Evolutionary conservation across 257 asterid species (phyloP).

Genomic region (Ligustrum vulgare): DNA sequence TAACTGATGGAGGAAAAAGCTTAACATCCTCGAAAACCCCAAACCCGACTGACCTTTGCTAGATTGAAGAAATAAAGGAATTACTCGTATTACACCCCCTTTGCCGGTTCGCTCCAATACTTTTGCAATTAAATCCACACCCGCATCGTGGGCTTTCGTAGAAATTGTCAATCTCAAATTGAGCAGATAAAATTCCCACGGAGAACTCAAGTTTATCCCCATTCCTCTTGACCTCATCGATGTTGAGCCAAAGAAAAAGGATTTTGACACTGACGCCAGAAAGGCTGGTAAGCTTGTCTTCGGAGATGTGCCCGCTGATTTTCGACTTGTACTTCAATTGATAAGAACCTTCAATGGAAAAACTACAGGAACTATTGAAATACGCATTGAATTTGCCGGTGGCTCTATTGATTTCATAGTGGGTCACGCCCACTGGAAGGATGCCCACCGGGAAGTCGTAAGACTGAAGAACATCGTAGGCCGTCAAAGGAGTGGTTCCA

Average conservation of each 20-base stretch:
- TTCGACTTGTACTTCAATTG: constrained; percentile 55
- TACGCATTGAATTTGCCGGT: constrained; percentile 63
- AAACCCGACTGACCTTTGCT: background rate
- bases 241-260: constrained; percentile 64
- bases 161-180: constrained; percentile 53
- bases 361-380: constrained; percentile 62
- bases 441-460: constrained; percentile 64
- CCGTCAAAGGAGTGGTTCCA: constrained; percentile 31
- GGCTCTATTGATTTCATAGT: constrained; percentile 55
- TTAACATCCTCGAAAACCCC: constrained; percentile 4
- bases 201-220: constrained; percentile 51
- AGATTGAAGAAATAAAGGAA: background rate
- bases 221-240: constrained; percentile 57
- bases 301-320: constrained; percentile 58
- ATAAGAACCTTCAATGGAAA: constrained; percentile 70
- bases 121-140: constrained; percentile 54
- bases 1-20: background rate
- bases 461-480: constrained; percentile 48
- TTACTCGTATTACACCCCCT: background rate
- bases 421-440: constrained; percentile 66
- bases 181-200: constrained; percentile 70
- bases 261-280: constrained; percentile 67
- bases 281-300: constrained; percentile 45
- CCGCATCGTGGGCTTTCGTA: constrained; percentile 83
- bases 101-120: background rate